Evolutionary conservation across 805 yeast species (phyloP), one percentile per base, ranked within the genome.

Genomic region (Candida maris): DNA sequence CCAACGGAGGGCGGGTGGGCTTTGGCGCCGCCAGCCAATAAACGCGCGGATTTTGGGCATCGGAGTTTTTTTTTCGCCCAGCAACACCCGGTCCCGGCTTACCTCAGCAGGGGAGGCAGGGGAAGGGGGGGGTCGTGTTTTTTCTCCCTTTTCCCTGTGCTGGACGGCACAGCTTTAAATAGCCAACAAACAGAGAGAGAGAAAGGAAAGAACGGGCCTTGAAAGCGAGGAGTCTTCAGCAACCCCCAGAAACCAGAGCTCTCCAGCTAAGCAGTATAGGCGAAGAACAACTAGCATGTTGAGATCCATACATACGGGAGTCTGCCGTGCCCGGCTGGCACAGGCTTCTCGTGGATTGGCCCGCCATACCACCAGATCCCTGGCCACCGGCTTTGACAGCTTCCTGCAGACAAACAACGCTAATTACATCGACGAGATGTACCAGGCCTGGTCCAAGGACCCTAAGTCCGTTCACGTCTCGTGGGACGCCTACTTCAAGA

Each of bases 361-460:
- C 32, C 20, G 35, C 13, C 34, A 27, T 17, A 32, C 38, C 4
- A 21, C 40, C 19, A 51, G 57, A 42, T 20, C 48, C 13, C 38
- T 55, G 42, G 70, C 75, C 39, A 57, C 70, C 28, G 62, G 61
- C 25, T 57, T 67, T 39, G 98, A 93, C 66, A 73, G 79, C 27
- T 93, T 93, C 64, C 67, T 89, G 50, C 85, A 84, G 50, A 77
- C 93, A 42, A 78, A 79, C 60, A 85, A 85, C 64, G 93, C 96
- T 45, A 79, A 80, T 55, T 93, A 93, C 65, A 85, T 93, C 53
- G 99, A 93, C 64, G 97, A 93, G 70, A 93, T 93, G 99, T 93
- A 88, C 65, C 78, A 78, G 46, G 89, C 95, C 34, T 93, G 97
- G 97, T 75, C 78, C 56, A 64, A 77, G 47, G 98, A 93, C 61